A percentile compares a stretch with the other conserved stretches of the same genome.
Evolutionary conservation across 169 alveolate species (phyloP).

Genomic region (Plasmodium cynomolgi): DNA sequence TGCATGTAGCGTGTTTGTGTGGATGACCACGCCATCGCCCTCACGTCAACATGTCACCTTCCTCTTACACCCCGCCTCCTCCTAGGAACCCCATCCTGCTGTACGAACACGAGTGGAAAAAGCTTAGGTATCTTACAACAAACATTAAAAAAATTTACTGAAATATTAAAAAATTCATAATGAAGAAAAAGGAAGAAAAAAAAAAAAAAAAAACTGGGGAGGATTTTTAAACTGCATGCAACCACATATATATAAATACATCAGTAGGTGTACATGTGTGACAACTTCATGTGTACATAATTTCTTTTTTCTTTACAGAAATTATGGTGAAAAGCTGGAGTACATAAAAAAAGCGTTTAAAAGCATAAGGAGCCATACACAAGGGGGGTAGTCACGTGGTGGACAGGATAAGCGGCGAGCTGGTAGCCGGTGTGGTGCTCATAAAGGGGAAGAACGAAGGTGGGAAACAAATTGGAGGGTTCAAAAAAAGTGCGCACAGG

Average conservation of each 20-base stretch:
- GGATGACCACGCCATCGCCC: neutral
- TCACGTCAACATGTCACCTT: neutral
- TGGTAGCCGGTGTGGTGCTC: neutral
- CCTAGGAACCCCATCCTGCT: slow-evolving; percentile 32
- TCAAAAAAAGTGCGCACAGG: neutral
- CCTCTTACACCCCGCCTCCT: neutral
- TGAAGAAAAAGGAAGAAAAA: neutral
- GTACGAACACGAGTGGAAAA: slow-evolving; percentile 71
- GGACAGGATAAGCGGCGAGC: neutral
- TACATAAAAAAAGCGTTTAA: slow-evolving; percentile 71
- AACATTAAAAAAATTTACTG: slow-evolving; percentile 2
- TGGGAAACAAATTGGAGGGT: slow-evolving; percentile 34
- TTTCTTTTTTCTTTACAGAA: slow-evolving; percentile 38
- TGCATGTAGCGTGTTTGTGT: neutral
- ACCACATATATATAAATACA: neutral
- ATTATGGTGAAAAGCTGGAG: slow-evolving; percentile 58
- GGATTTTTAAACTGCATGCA: neutral
- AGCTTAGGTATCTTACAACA: slow-evolving; percentile 39
- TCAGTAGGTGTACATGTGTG: neutral
- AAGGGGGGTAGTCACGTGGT: neutral
- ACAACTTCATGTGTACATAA: neutral
- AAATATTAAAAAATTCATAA: slow-evolving; percentile 9
- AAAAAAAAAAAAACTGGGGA: neutral
- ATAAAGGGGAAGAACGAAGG: neutral
- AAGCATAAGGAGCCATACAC: slow-evolving; percentile 43